Base-by-base conservation (phyloP, 306 rosid genomes). In the Casuarina cunninghamiana region DNA sequence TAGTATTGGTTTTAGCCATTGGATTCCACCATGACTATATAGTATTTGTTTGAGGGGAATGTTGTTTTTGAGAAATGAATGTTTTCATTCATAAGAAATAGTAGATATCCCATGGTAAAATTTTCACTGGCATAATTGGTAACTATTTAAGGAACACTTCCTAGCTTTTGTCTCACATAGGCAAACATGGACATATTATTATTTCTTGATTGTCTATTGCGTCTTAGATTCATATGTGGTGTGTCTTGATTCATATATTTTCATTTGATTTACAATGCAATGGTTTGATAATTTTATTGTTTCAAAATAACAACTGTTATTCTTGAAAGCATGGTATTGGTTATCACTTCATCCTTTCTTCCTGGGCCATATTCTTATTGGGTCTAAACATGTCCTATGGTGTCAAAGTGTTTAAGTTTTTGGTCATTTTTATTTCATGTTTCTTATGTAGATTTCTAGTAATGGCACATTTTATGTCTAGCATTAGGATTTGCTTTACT, bases 401-500 rank as follows among this genome's bases (percentile, higher is more conserved):
- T 26, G 19, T 17, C 3, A 37, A 62, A 11, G 2, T 37, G 10
- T 62, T 37, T 5, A 37, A 16, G 35, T 26, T 62, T 16, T 32
- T 62, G 37, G 5, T 62, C 16, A 62, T 62, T 42, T 35, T 37
- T 2, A 12, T 38, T 37, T 62, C 43, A 35, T 53, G 61, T 35
- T 73, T 3, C 71, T 41, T 72, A 13, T 84, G 77, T 89, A 90
- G 93, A 74, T 79, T 86, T 80, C 76, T 96, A 90, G 76, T 77
- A 72, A 83, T 93, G 92, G 96, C 96, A 89, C 77, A 84, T 93
- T 15, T 26, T 87, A 37, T 85, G 86, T 85, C 87, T 93, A 13
- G 92, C 86, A 5, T 6, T 82, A 66, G 96, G 97, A 72, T 85
- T 87, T 53, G 51, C 70, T 55, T 49, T 89, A 60, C 72, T 93